Conservation (phyloP, 352 stramenopile species). For the Pythium apleroticum region DNA sequence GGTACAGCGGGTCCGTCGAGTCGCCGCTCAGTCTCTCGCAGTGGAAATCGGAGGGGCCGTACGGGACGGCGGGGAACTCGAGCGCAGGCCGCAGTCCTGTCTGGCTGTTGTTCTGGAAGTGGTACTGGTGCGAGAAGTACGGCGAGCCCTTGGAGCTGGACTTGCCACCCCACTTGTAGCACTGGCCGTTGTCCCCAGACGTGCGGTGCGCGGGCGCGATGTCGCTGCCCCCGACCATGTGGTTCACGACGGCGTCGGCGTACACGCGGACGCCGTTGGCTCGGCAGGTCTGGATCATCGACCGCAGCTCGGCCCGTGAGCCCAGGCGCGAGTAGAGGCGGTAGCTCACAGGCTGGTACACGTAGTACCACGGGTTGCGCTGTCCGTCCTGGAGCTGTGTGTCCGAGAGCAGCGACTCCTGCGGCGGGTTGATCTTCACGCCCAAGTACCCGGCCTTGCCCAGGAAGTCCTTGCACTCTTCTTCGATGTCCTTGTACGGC, state of each 20-base stretch:
- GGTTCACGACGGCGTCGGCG: slow-evolving; percentile 29
- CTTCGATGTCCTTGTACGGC: slow-evolving; percentile 57
- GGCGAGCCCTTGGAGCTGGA: slow-evolving; percentile 23
- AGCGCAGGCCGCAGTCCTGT: slow-evolving; percentile 44
- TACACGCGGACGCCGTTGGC: slow-evolving; percentile 58
- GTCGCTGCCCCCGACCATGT: slow-evolving; percentile 34
- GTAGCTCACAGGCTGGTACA: slow-evolving; percentile 67
- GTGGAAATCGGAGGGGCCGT: slow-evolving; percentile 59
- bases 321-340: slow-evolving; percentile 55
- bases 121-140: slow-evolving; percentile 36
- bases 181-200: slow-evolving; percentile 19
- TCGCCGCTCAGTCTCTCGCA: slow-evolving; percentile 46
- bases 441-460: slow-evolving; percentile 66
- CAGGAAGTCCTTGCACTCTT: slow-evolving; percentile 58
- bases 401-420: slow-evolving; percentile 54
- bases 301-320: slow-evolving; percentile 41
- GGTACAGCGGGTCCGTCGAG: slow-evolving; percentile 39
- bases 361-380: slow-evolving; percentile 68
- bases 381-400: slow-evolving; percentile 34
- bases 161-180: slow-evolving; percentile 23
- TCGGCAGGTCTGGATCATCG: slow-evolving; percentile 67
- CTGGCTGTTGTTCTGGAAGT: slow-evolving; percentile 42
- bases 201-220: slow-evolving; percentile 19
- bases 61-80: slow-evolving; percentile 65
- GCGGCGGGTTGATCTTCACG: slow-evolving; percentile 64